These are phyloP conservation scores for Nidularia sp. DNA, from an alignment of 768 basidiomycete genomes.

Conservation along the genomic window DNA sequence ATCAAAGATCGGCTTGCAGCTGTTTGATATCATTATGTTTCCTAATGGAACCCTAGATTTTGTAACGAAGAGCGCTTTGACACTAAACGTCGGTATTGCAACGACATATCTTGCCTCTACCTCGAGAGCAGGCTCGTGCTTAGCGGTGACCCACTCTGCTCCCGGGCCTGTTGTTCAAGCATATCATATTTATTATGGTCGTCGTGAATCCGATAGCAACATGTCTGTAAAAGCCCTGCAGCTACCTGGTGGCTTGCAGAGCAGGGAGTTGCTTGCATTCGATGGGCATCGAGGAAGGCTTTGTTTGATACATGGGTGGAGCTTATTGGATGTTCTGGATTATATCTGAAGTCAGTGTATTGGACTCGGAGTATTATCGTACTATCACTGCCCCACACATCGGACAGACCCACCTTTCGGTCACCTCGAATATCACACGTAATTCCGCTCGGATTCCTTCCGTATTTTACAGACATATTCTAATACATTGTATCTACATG, in stretches of 20 bases:
- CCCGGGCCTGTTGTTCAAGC: conserved; percentile 13
- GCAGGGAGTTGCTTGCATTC: conserved; percentile 15
- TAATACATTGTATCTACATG: no score
- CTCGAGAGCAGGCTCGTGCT: conserved; percentile 8
- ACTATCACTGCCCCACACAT: background rate
- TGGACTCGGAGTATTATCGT: background rate
- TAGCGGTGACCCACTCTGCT: conserved; percentile 16
- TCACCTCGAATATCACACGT: no score
- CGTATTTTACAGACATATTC: no score
- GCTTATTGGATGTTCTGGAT: conserved; percentile 16
- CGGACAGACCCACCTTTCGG: no score
- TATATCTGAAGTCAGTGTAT: conserved; percentile 4
- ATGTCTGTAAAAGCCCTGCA: conserved; percentile 12
- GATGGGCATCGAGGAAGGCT: conserved; percentile 18
- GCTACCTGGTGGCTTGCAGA: conserved; percentile 9
- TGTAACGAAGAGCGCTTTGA: conserved; percentile 5
- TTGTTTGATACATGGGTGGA: conserved; percentile 16
- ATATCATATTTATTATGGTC: conserved; percentile 10
- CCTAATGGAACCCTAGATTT: conserved; percentile 7
- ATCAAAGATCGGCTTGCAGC: conserved; percentile 13
- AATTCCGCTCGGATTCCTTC: no score
- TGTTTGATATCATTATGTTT: conserved; percentile 10
- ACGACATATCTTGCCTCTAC: conserved; percentile 10
- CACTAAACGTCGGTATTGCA: conserved; percentile 12
- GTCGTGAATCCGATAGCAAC: conserved; percentile 4